Evolutionary conservation across 78 protist genomes (phyloP), one percentile per base, ranked within the genome.

Genomic region (Planoprotostelium fungivorum): DNA sequence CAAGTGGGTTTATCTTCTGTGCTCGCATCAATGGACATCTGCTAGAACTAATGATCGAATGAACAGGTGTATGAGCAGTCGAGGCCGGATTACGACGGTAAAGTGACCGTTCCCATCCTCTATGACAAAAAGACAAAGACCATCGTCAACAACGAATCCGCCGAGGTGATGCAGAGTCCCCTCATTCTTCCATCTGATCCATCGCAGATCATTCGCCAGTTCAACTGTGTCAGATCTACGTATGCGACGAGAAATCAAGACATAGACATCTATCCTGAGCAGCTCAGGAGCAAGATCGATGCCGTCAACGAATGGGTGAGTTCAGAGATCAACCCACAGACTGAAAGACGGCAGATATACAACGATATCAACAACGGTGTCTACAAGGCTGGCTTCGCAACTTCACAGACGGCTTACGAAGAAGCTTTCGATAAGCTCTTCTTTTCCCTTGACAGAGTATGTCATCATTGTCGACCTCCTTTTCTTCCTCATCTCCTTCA

Each of bases 61-160:
- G n/a, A 51, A 25, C 87, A 92, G 35, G 34, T 91, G 38, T 93
- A 94, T 85, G 73, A 38, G 34, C 29, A 39, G 84, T 29, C 37
- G n/a, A 85, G 86, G 51, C 84, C 90, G 0, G 38, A 95, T 38
- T 90, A 89, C 23, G 84, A 34, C 10, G 97, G 94, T 1, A 39
- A 37, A 0, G 83, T 37, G 85, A 92, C 99, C 36, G 96, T 95
- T 28, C 99, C 99, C 0, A 86, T 97, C 23, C 96, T 97, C 28
- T 97, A 38, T 73, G 98, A 97, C 89, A 95, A 87, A 34, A 63
- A 93, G 87, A 89, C 87, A 0, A 88, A 87, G 28, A 63, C 34
- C 0, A 95, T 97, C 87, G 99, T 97, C 28, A 96, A 95, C 91
- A 97, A 97, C 90, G 99, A 97, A 36, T 90, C 96, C 28, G 5